Evolutionary conservation across 495 filamentous ascomycete genomes (phyloP), one percentile per base, ranked within the genome.

Genomic region (Pseudotulostoma volvatum): DNA sequence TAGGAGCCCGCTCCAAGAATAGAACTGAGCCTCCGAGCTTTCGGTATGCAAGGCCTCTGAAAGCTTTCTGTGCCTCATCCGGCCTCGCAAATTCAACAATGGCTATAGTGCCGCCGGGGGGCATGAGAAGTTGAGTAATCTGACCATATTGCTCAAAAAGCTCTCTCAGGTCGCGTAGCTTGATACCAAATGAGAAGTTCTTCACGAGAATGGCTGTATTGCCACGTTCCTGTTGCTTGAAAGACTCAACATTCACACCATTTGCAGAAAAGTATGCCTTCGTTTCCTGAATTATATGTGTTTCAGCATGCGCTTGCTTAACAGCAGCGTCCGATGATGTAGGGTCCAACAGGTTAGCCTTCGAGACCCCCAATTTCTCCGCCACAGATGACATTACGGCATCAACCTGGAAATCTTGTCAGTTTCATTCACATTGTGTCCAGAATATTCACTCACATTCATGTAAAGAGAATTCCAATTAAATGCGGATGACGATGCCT

Each of bases 381-480:
- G 92, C 81, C 33, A 94, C 73, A 9, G 86, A 88, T 31, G 82
- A 80, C 59, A 95, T 86, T 30, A 96, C 87, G 31, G 90, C 84
- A 67, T 99, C 87, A 33, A 70, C 54, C 74, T 79, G 36, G 9
- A 31, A n/a, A 18, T 33, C n/a, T 16, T 23, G 36, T 64, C 47
- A 63, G 59, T 34, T 37, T 40, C 31, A 33, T 9, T 20, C 11
- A 21, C 21, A 39, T 33, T 36, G 31, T 5, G 5, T n/a, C 31
- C 2, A 11, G 11, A 8, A 32, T 2, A 13, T 38, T 18, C 39
- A 61, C 68, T 62, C 61, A 92, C 84, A 57, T 79, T 95, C 86
- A 97, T 90, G 56, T 90, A 96, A 33, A 97, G 64, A 11, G 85
- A 86, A 62, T 96, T 97, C 92, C 90, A 97, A 53, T 82, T 93